Base-by-base conservation (phyloP, 495 filamentous ascomycete species). In the Hyaloscypha finlandica region DNA sequence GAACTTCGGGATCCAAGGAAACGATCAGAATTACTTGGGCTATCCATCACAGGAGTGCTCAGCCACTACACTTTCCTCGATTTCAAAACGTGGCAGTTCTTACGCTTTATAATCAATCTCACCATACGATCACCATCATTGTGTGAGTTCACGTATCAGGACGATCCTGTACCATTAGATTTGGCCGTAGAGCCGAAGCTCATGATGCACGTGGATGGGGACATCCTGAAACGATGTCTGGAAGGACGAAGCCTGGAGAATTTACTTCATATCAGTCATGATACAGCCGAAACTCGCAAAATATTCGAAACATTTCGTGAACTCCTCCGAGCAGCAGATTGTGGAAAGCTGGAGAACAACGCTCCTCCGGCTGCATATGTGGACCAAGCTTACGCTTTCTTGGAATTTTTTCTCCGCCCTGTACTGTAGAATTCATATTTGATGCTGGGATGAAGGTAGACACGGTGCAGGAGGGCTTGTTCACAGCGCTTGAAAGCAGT, bases 171-270 rank as follows among this genome's bases (percentile, higher is more conserved):
- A 1, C 63, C 64, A 4, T 51, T 75, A 42, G 71, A 69, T 11
- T 60, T 59, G 29, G 68, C 74, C 11, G 64, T 67, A 1, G 77
- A 80, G 59, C 70, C 65, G 6, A 79, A 74, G 51, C 66, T 73
- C 29, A 78, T 80, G 52, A 86, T 84, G 82, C 88, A 91, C 31
- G 77, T 93, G 8, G 84, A 93, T 68, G 90, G 90, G 0, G 88
- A 91, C 68, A 81, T 91, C 20, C 74, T 93, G 51, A 74, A 74
- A 60, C 79, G 83, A 25, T 80, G 78, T 68, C 71, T 92, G 4
- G 76, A 87, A n/a, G 73, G 74, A 63, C 75, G 75, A 55, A 79
- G 77, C 0, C 68, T 86, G 4, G 78, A 82, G 54, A 70, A 77
- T 57, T 69, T 91, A 35, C 69, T 84, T 8, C 56, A 64, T 12